Percentiles rank a stretch among this genome's conserved stretches.
phyloP scores from a whole-genome alignment of 495 filamentous ascomycete genomes.

The Clavariopsis aquatica region DNA sequence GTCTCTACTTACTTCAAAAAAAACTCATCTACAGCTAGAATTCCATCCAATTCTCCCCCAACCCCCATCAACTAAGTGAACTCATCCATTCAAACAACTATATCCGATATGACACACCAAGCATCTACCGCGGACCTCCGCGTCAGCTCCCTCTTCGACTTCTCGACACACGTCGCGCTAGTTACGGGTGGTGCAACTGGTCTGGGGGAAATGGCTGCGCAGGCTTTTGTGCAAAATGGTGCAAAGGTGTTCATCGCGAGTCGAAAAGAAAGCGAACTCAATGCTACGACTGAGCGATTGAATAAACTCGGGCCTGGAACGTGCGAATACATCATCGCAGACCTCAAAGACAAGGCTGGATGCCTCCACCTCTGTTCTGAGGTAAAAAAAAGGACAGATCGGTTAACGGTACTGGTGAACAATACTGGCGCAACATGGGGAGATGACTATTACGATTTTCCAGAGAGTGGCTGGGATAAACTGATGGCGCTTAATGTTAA shows the following conservation, averaged over 20 bases:
- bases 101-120: slow-evolving; percentile 21
- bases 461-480: slow-evolving; percentile 45
- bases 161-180: slow-evolving; percentile 41
- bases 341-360: slow-evolving; percentile 41
- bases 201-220: slow-evolving; percentile 46
- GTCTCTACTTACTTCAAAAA: background rate
- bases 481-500: slow-evolving; percentile 45
- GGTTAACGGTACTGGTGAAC: slow-evolving; percentile 42
- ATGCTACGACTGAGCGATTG: slow-evolving; percentile 40
- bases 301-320: slow-evolving; percentile 43
- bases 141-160: slow-evolving; percentile 42
- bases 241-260: slow-evolving; percentile 44
- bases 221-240: slow-evolving; percentile 46
- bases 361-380: slow-evolving; percentile 36
- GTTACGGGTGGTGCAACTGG: slow-evolving; percentile 45
- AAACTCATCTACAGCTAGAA: slow-evolving; percentile 5
- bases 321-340: slow-evolving; percentile 42
- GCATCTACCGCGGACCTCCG: slow-evolving; percentile 31
- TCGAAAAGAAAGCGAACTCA: slow-evolving; percentile 45
- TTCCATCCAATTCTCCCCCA: background rate
- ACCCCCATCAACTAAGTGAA: background rate
- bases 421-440: slow-evolving; percentile 45
- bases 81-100: background rate
- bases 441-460: slow-evolving; percentile 44
- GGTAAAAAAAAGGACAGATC: slow-evolving; percentile 39